These are phyloP conservation scores for Penicillium lividum DNA, from an alignment of 495 filamentous ascomycete genomes.

Conservation along the genomic window DNA sequence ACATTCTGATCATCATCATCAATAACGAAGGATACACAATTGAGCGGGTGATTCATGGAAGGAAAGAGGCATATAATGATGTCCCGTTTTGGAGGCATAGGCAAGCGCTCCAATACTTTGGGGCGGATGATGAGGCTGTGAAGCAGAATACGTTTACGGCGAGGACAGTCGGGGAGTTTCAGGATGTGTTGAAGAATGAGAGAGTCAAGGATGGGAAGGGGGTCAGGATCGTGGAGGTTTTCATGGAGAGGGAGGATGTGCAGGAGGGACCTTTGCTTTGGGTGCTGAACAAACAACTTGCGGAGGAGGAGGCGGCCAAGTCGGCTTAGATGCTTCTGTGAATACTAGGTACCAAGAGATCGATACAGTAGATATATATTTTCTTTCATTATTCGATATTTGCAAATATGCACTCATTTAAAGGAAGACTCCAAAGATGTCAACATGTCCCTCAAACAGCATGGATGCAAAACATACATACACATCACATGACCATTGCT, in stretches of 20 bases:
- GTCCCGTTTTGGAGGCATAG: conserved; percentile 65
- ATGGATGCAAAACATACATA: too few relatives aligned
- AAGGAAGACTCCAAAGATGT: too few relatives aligned
- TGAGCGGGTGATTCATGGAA: conserved; percentile 73
- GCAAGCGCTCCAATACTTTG: conserved; percentile 44
- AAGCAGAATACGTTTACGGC: conserved; percentile 29
- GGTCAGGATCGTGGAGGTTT: conserved; percentile 45
- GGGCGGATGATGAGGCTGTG: conserved; percentile 35
- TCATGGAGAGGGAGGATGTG: conserved; percentile 49
- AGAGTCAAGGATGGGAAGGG: conserved; percentile 39
- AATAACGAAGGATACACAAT: conserved; percentile 79
- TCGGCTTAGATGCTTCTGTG: neutral
- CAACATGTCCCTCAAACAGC: too few relatives aligned
- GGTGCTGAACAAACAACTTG: conserved; percentile 30
- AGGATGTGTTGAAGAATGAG: conserved; percentile 34
- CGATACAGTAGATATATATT: too few relatives aligned
- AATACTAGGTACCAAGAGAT: too few relatives aligned
- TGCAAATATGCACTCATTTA: too few relatives aligned
- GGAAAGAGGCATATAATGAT: conserved; percentile 75
- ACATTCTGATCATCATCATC: conserved; percentile 73
- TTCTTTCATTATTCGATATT: too few relatives aligned
- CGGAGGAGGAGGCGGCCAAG: conserved; percentile 14
- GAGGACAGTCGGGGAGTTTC: conserved; percentile 39
- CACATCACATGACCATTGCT: too few relatives aligned
- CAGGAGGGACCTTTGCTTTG: conserved; percentile 29